Evolutionary conservation across 1,139 yeast genomes (phyloP).

Genomic region (Spencermartinsiella ligniputridi): DNA sequence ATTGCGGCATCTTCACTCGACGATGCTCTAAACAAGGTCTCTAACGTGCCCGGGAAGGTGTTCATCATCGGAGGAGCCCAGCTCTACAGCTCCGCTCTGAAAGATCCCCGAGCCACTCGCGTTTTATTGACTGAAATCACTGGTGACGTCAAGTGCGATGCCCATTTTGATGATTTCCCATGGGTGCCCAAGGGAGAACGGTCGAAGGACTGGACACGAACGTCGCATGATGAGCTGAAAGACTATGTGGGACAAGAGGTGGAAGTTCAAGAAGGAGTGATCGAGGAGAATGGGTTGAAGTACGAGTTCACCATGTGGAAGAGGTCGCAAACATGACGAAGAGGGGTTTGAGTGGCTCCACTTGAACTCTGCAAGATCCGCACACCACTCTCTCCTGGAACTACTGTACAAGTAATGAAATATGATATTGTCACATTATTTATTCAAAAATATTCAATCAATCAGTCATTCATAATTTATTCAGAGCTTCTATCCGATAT

Average conservation of each 20-base stretch:
- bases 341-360: neutral
- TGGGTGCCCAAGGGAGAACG: slow-evolving; percentile 21
- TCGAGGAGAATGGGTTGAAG: slow-evolving; percentile 45
- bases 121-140: slow-evolving; percentile 72
- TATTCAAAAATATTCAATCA: too few relatives aligned
- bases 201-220: slow-evolving; percentile 29
- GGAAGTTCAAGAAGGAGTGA: slow-evolving; percentile 37
- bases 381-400: too few relatives aligned
- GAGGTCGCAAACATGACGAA: neutral
- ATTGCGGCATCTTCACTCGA: slow-evolving; percentile 46
- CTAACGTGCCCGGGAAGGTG: slow-evolving; percentile 36
- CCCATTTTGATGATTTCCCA: slow-evolving; percentile 50
- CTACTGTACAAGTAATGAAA: too few relatives aligned
- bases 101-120: slow-evolving; percentile 45
- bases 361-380: too few relatives aligned
- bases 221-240: slow-evolving; percentile 35
- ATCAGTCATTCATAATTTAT: too few relatives aligned
- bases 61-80: slow-evolving; percentile 95
- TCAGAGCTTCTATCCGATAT: slow-evolving; percentile 30
- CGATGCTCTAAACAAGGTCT: slow-evolving; percentile 37
- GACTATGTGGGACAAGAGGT: slow-evolving; percentile 40
- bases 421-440: too few relatives aligned
- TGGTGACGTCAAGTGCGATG: slow-evolving; percentile 41
- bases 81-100: slow-evolving; percentile 57
- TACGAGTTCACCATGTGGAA: slow-evolving; percentile 49